phyloP scores from a whole-genome alignment of 371 early-diverging fungal species.

The Batkoa obscura region DNA sequence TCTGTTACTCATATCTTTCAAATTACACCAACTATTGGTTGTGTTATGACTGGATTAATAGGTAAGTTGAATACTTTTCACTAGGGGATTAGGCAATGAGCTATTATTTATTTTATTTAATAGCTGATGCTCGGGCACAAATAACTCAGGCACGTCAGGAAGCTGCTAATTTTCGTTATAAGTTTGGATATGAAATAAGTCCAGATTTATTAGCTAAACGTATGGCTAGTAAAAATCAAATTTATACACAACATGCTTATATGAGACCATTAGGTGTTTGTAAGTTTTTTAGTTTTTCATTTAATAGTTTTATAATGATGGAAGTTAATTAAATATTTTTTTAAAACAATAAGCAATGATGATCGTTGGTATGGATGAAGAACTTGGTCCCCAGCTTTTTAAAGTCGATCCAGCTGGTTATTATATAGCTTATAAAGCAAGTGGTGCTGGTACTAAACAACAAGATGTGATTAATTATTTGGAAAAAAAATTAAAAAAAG shows the following conservation, averaged over 20 bases:
- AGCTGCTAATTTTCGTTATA: conserved; percentile 95
- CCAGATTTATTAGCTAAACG: conserved; percentile 92
- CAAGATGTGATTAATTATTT: conserved; percentile 89
- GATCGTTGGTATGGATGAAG: conserved; percentile 86
- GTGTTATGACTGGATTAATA: conserved; percentile 93
- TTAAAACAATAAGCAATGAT: conserved; percentile 93
- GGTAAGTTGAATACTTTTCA: conserved; percentile 19
- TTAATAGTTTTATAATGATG: too few species aligned
- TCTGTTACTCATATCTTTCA: conserved; percentile 84
- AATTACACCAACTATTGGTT: conserved; percentile 85
- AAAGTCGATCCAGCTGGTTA: conserved; percentile 97
- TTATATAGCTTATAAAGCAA: conserved; percentile 90
- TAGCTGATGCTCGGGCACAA: conserved; percentile 86
- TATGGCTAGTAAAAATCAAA: conserved; percentile 94
- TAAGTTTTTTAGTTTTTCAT: conserved; percentile 23
- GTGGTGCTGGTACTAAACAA: conserved; percentile 93
- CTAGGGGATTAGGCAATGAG: too few species aligned
- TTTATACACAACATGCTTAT: conserved; percentile 96
- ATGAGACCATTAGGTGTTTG: conserved; percentile 96
- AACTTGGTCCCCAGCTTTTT: conserved; percentile 87
- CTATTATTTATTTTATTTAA: background rate
- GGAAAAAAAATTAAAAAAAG: conserved; percentile 93
- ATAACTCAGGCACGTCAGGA: conserved; percentile 83
- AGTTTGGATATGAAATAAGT: conserved; percentile 94
- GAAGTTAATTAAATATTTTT: background rate